Evolutionary conservation across 805 yeast genomes (phyloP), one percentile per base, ranked within the genome.

Genomic region (Lipomyces sp.): DNA sequence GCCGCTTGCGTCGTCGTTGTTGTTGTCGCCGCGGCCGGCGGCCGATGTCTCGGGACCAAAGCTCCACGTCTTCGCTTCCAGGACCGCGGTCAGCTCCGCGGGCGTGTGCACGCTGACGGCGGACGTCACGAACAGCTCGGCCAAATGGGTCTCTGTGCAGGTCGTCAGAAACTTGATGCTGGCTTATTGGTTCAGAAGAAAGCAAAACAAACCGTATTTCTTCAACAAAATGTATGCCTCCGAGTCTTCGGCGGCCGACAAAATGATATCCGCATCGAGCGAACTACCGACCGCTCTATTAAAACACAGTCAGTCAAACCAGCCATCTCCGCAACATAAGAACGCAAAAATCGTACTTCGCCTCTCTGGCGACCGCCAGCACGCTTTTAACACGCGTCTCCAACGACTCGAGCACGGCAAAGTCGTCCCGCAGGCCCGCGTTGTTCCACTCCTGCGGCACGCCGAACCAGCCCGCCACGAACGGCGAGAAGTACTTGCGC

Each of bases 101-200:
- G 28, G 22, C 13, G 35, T 6, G 29, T 18, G n/a, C 5, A 81
- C 44, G n/a, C 62, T 61, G 3, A 80, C 84, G 6, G 74, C 66
- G 0, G 96, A 85, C 0, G 81, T 83, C 55, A 88, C 76, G 51
- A 85, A 76, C 39, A 80, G 68, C 53, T 81, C 87, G 0, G 72
- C 70, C 14, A 83, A 58, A 23, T 80, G 77, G n/a, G 72, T 74
- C 24, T 69, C 70, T 53, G 34, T n/a, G 22, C 6, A 4, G 8
- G 10, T 3, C 19, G 26, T 21, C 24, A 35, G 39, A 2, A 39
- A 4, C 24, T 23, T 28, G 32, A 11, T 10, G 13, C 4, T 36
- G 11, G n/a, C 14, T 22, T 2, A n/a, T n/a, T n/a, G n/a, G n/a
- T n/a, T n/a, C n/a, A n/a, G n/a, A n/a, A n/a, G 14, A 16, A 26